Evolutionary conservation across 371 early-diverging fungal genomes (phyloP), one percentile per base, ranked within the genome.

Genomic region (Syncephalastrum contaminatum): DNA sequence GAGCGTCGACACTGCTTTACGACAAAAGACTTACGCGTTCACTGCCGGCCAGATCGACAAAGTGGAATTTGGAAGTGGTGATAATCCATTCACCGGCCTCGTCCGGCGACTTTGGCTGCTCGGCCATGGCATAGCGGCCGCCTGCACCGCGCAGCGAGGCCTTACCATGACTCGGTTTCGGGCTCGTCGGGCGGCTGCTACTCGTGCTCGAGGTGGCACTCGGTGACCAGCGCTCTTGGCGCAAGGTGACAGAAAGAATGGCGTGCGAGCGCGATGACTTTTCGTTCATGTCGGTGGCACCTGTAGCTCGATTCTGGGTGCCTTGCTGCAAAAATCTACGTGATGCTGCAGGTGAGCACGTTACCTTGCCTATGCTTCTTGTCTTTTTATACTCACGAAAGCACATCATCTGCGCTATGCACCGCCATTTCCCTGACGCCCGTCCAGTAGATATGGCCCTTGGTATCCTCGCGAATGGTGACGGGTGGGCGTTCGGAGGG

Each of bases 1-100:
- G 30, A n/a, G 4, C 22, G 39, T 39, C 36, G 36, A 30, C 12
- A 21, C 24, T 0, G 18, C 1, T 48, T 48, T 48, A 30, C 12
- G 36, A 30, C 36, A 8, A 30, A 30, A 10, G 10, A 15, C 63
- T 55, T 77, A 83, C 82, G 51, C 99, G 86, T 73, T 99, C 99
- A 41, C 94, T 94, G 20, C 99, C 99, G 27, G 99, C 99, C 63
- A 99, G 76, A 83, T 99, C 99, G 42, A 99, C 99, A 85, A 99
- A 99, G 68, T 97, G 93, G 63, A 97, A 94, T 73, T 98, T 99
- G 39, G 93, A 91, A 8, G 81, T 80, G 20, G 90, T 70, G n/a
- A 75, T 66, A 12, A 86, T 54, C 72, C 82, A 79, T 42, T 84
- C 80, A 4, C 77, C 72, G 4, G 73, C 80, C 7, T 70, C 77